Percentiles rank a stretch among this genome's conserved stretches.
These are phyloP conservation scores for Septoria petroselini DNA, from an alignment of 2,329 filamentous ascomycete species.

Conservation along the genomic window DNA sequence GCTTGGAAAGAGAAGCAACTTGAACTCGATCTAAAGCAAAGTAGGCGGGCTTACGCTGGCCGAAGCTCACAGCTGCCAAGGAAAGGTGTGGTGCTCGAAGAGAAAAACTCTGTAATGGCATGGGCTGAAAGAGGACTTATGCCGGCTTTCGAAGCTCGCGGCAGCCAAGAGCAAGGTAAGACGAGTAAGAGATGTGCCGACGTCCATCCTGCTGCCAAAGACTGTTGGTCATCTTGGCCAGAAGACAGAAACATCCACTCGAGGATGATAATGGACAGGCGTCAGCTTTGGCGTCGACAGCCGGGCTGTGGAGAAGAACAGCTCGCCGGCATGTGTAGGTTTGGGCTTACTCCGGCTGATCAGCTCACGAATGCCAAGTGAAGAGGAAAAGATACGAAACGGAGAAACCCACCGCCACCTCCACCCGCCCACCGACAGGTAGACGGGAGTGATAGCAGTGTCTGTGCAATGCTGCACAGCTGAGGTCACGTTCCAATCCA, in stretches of 20 bases:
- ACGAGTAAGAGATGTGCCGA: no score
- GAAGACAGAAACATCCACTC: no score
- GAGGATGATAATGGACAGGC: no score
- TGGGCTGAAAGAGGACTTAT: no score
- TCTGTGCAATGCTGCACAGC: slow-evolving; percentile 2
- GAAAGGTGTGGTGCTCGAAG: background rate
- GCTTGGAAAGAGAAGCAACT: background rate
- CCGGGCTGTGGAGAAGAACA: no score
- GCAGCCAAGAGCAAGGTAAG: no score
- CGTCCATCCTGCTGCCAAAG: no score
- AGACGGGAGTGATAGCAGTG: slow-evolving; percentile 4
- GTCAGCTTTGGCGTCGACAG: no score
- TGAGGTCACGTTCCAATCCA: background rate
- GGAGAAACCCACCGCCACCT: slow-evolving; percentile 3
- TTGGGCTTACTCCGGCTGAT: background rate
- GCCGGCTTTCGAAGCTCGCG: background rate
- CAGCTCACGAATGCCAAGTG: slow-evolving; percentile 13
- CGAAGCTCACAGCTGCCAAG: slow-evolving; percentile 4
- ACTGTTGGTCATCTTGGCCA: no score
- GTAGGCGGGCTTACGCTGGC: slow-evolving; percentile 12
- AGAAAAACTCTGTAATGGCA: no score
- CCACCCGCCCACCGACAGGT: slow-evolving; percentile 6
- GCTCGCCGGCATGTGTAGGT: background rate
- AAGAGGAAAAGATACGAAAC: background rate
- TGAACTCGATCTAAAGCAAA: background rate